A percentile compares a stretch with the other conserved stretches of the same genome.
phyloP scores from a whole-genome alignment of 2,329 filamentous ascomycete species.

The Erysiphe pisi region DNA sequence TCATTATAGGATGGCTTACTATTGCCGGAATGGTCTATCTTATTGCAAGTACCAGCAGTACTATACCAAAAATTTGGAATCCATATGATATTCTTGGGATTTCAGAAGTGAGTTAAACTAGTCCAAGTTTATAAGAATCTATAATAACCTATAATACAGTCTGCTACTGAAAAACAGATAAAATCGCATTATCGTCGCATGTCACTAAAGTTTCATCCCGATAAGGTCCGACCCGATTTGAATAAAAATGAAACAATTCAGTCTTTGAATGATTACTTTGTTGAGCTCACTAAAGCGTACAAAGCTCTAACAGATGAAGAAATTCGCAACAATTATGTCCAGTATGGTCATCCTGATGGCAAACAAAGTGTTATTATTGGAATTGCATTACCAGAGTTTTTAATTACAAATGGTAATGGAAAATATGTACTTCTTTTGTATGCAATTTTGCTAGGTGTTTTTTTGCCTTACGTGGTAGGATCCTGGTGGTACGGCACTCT shows the following conservation, averaged over 20 bases:
- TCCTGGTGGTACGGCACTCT: slow-evolving; percentile 99
- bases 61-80: slow-evolving; percentile 75
- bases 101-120: slow-evolving; percentile 49
- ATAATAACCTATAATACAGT: slow-evolving; percentile 41
- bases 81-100: slow-evolving; percentile 91
- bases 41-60: slow-evolving; percentile 65
- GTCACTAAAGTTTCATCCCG: slow-evolving; percentile 77
- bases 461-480: slow-evolving; percentile 85
- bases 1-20: slow-evolving; percentile 64
- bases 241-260: slow-evolving; percentile 84
- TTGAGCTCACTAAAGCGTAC: slow-evolving; percentile 95
- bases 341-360: slow-evolving; percentile 92
- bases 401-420: slow-evolving; percentile 84
- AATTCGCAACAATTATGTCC: slow-evolving; percentile 88
- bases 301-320: slow-evolving; percentile 97
- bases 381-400: slow-evolving; percentile 86
- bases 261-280: slow-evolving; percentile 73
- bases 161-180: slow-evolving; percentile 77
- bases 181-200: slow-evolving; percentile 82
- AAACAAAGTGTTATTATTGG: slow-evolving; percentile 98
- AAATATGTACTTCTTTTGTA: slow-evolving; percentile 93
- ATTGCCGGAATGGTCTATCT: slow-evolving; percentile 91
- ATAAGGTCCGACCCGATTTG: slow-evolving; percentile 76
- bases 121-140: not conserved
- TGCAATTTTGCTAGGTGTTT: slow-evolving; percentile 72